phyloP scores from a whole-genome alignment of 257 asterid genomes.

The Forsythia suspensa region DNA sequence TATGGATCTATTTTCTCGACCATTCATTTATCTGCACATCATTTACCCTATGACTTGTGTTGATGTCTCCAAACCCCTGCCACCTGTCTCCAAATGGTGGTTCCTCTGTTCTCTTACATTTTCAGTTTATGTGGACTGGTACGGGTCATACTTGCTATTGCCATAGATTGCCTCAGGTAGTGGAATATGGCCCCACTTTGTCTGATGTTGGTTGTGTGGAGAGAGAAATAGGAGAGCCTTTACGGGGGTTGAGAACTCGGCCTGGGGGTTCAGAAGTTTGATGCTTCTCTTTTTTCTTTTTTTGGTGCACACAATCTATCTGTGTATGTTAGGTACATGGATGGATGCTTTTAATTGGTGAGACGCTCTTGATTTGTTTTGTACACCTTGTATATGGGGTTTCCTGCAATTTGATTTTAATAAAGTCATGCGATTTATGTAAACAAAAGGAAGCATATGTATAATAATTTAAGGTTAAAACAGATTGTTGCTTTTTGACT shows the following conservation, averaged over 20 bases:
- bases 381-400: not conserved
- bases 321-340: not conserved
- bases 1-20: conserved; percentile 14
- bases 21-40: not conserved
- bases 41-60: not conserved
- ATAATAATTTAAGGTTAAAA: not conserved
- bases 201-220: not conserved
- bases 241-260: no score
- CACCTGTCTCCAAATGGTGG: not conserved
- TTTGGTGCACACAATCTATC: not conserved
- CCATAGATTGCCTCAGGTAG: not conserved
- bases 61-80: not conserved
- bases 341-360: not conserved
- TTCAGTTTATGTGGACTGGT: not conserved
- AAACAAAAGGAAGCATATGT: not conserved
- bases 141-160: not conserved
- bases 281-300: no score
- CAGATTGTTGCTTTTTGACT: not conserved
- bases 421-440: not conserved
- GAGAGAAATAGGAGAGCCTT: not conserved
- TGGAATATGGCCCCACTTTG: not conserved
- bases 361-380: not conserved
- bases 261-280: no score
- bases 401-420: not conserved
- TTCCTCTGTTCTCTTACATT: not conserved